Evolutionary conservation across 2,329 filamentous ascomycete genomes (phyloP), one percentile per base, ranked within the genome.

Genomic region (Zalaria obscura): DNA sequence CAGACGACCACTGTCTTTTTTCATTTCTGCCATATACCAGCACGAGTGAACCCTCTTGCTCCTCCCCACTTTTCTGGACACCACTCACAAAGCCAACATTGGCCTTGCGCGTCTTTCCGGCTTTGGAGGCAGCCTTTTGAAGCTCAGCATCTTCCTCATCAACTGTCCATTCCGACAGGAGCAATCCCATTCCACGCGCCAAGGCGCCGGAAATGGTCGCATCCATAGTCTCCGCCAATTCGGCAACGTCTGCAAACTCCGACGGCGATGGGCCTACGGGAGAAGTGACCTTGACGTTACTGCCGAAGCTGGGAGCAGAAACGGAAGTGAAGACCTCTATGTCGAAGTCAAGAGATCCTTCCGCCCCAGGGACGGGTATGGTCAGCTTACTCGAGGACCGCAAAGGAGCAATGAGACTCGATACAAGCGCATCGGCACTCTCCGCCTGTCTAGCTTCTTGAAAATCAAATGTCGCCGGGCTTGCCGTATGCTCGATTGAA

Each of bases 81-180:
- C 36, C 36, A 38, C 36, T 38, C 5, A 25, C 11, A 9, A 38
- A 6, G n/a, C 7, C 7, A 11, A 38, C 25, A 18, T 31, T 33
- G 34, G 41, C 40, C 25, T 41, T 44, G n/a, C 31, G 35, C 4
- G 36, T 38, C 9, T 36, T 39, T 25, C 29, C 29, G 7, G 2
- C 7, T 32, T 7, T 7, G 2, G 29, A n/a, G 7, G 38, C 36
- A 18, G 42, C 25, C 10, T 38, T 40, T 5, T 5, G n/a, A n/a
- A 44, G 25, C n/a, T 38, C 25, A 10, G 38, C 51, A 34, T 51
- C 52, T 36, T 45, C 40, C 31, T 44, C 40, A 36, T 52, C 47
- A 11, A 48, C 43, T 9, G 36, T 43, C 54, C 54, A 56, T 4
- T 25, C 26, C 5, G 32, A 6, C 10, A 39, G 28, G 8, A 37